Conservation (phyloP, 768 basidiomycete species). For the Boletus fagicola region DNA sequence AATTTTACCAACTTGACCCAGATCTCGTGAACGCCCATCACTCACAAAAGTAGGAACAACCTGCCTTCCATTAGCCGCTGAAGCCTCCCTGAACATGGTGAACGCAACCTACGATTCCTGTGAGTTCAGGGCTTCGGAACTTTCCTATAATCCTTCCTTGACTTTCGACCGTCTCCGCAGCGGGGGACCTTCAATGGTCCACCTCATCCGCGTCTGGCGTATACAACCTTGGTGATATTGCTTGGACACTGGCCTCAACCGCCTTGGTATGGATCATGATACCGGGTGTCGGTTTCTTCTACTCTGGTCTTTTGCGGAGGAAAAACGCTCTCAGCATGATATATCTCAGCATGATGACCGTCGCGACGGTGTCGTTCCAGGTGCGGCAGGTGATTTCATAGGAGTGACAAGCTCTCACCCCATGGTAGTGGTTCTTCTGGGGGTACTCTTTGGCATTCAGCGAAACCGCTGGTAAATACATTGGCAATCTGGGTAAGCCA, state of each 20-base stretch:
- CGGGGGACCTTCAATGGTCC: conserved; percentile 38
- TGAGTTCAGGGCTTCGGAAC: conserved; percentile 15
- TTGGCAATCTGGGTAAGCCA: conserved; percentile 76
- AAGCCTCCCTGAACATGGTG: conserved; percentile 33
- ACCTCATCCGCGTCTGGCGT: conserved; percentile 27
- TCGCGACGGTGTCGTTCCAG: conserved; percentile 84
- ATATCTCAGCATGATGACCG: conserved; percentile 69
- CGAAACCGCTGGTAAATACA: conserved; percentile 68
- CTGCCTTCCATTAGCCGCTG: not conserved
- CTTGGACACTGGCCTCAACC: conserved; percentile 68
- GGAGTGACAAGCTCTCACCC: not conserved
- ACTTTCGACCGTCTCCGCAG: conserved; percentile 21
- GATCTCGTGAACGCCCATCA: conserved; percentile 5
- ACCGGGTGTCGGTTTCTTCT: conserved; percentile 84
- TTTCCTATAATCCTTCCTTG: not conserved
- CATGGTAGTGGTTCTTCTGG: conserved; percentile 91
- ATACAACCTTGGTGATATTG: conserved; percentile 65
- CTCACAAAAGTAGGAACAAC: not conserved
- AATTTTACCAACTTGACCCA: not conserved
- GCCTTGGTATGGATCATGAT: conserved; percentile 87
- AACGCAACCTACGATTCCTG: conserved; percentile 44
- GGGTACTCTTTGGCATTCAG: conserved; percentile 92
- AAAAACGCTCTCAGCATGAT: conserved; percentile 95
- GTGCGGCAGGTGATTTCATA: conserved; percentile 53
- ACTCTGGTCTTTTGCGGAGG: conserved; percentile 84